Conservation (phyloP, 1,139 yeast species). For the Yamadazyma siamensis region DNA sequence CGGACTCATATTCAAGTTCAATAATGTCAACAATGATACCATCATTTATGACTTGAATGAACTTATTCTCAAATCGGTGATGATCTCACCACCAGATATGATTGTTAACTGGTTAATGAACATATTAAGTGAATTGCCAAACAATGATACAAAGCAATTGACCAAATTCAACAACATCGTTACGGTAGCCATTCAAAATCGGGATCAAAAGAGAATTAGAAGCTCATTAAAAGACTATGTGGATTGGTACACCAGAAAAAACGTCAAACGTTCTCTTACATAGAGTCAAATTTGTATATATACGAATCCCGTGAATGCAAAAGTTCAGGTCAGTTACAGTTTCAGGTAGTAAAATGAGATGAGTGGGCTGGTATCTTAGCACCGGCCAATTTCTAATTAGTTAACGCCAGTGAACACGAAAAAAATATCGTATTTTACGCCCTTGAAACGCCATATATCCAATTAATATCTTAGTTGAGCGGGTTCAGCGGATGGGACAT, state of each 20-base stretch:
- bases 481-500: too few species aligned
- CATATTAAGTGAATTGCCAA: slow-evolving; percentile 55
- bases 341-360: too few species aligned
- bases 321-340: too few species aligned
- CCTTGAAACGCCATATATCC: too few species aligned
- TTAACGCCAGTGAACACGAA: too few species aligned
- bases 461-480: too few species aligned
- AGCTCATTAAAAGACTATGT: slow-evolving; percentile 71
- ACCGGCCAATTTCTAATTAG: too few species aligned
- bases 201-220: slow-evolving; percentile 73
- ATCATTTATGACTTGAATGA: slow-evolving; percentile 75
- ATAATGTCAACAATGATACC: slow-evolving; percentile 42
- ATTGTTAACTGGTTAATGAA: slow-evolving; percentile 59
- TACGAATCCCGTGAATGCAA: too few species aligned
- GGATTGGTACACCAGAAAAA: slow-evolving; percentile 79
- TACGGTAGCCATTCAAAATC: slow-evolving; percentile 58
- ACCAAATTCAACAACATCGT: slow-evolving; percentile 56
- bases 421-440: too few species aligned
- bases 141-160: slow-evolving; percentile 66
- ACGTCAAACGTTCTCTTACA: slow-evolving; percentile 29
- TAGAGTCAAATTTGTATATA: too few species aligned
- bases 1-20: slow-evolving; percentile 72
- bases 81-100: slow-evolving; percentile 43
- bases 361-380: too few species aligned
- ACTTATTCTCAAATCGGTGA: slow-evolving; percentile 62